Evolutionary conservation across 108 stramenopile genomes (phyloP).

Genomic region (Aurantiochytrium sp.): DNA sequence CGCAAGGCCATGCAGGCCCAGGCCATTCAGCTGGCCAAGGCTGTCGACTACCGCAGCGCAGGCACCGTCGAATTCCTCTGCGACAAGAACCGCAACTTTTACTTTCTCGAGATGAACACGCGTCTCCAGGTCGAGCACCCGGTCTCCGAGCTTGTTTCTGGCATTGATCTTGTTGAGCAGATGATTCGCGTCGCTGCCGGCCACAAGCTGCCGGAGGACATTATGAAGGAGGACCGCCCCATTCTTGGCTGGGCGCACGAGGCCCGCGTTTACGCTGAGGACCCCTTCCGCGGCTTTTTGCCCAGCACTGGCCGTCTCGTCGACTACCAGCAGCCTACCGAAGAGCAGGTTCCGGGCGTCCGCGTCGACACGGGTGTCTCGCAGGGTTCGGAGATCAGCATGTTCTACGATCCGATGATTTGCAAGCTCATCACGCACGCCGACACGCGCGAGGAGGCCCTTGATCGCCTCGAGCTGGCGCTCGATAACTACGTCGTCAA

Average conservation of each 20-base stretch:
- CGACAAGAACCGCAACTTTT: slow-evolving; percentile 76
- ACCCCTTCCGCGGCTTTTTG: slow-evolving; percentile 83
- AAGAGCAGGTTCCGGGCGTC: slow-evolving; percentile 50
- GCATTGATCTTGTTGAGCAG: slow-evolving; percentile 79
- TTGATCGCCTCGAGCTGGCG: slow-evolving; percentile 60
- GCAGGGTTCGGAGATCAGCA: slow-evolving; percentile 71
- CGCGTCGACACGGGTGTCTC: slow-evolving; percentile 84
- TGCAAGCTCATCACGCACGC: slow-evolving; percentile 77
- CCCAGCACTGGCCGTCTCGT: slow-evolving; percentile 66
- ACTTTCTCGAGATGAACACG: slow-evolving; percentile 97
- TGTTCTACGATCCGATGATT: slow-evolving; percentile 93
- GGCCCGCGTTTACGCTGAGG: slow-evolving; percentile 93
- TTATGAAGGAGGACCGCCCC: slow-evolving; percentile 39
- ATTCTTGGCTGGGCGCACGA: slow-evolving; percentile 43
- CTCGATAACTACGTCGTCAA: slow-evolving; percentile 80
- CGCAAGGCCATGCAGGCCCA: slow-evolving; percentile 73
- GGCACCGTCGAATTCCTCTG: slow-evolving; percentile 96
- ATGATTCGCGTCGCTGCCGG: slow-evolving; percentile 81
- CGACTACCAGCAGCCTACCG: slow-evolving; percentile 37
- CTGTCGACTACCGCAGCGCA: slow-evolving; percentile 74
- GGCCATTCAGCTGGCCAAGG: slow-evolving; percentile 60
- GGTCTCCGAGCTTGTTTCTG: slow-evolving; percentile 82
- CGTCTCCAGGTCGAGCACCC: slow-evolving; percentile 94
- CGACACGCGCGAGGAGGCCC: slow-evolving; percentile 48
- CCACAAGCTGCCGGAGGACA: slow-evolving; percentile 49